Percentiles rank a stretch among this genome's conserved stretches.
These are phyloP conservation scores for Aspergillus ochraceus DNA, from an alignment of 2,329 filamentous ascomycete genomes.

Conservation along the genomic window DNA sequence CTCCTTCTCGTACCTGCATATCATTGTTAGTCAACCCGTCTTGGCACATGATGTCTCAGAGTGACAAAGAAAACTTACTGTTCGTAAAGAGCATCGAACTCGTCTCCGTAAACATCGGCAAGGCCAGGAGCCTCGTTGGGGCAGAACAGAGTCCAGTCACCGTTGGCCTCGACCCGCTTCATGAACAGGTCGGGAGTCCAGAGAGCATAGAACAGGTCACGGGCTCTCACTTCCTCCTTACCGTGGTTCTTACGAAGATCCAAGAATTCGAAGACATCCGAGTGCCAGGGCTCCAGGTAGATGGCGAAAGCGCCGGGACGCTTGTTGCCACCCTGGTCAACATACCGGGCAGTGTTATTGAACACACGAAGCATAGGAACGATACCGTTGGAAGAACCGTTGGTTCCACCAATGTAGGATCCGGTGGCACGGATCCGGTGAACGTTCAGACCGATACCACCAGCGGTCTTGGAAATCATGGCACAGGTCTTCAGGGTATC, in stretches of 20 bases:
- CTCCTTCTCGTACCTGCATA: constrained; percentile 74
- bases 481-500: constrained; percentile 98
- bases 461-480: constrained; percentile 99
- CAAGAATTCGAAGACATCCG: constrained; percentile 95
- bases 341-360: constrained; percentile 98
- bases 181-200: constrained; percentile 99
- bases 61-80: constrained; percentile 32
- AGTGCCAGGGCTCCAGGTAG: constrained; percentile 98
- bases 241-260: constrained; percentile 99
- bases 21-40: background rate
- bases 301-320: constrained; percentile 97
- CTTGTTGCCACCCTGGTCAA: constrained; percentile 99
- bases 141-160: constrained; percentile 97
- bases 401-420: constrained; percentile 97
- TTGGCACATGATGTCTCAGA: constrained; percentile 7
- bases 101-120: constrained; percentile 94
- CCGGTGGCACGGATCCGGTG: constrained; percentile 97
- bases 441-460: constrained; percentile 93
- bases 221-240: constrained; percentile 95
- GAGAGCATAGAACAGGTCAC: constrained; percentile 94
- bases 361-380: constrained; percentile 98
- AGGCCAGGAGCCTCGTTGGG: constrained; percentile 94
- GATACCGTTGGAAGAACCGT: constrained; percentile 96
- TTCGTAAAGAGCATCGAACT: constrained; percentile 93
- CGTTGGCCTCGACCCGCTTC: constrained; percentile 98